Evolutionary conservation across 2,329 filamentous ascomycete genomes (phyloP).

Genomic region (Fusarium ramigenum): DNA sequence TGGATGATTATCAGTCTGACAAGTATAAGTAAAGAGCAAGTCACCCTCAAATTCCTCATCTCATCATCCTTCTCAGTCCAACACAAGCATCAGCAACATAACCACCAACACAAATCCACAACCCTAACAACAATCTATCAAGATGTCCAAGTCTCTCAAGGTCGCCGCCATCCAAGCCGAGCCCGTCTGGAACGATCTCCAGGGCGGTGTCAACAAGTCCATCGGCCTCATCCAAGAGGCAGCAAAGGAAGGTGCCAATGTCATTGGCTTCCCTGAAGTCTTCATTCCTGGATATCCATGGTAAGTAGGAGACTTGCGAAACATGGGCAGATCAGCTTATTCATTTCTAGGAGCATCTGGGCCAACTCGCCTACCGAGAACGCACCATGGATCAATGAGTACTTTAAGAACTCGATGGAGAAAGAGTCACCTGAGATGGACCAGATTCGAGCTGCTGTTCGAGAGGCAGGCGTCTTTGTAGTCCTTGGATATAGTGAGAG

Average conservation of each 20-base stretch:
- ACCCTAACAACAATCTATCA: neutral
- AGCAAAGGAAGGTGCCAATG: conserved; percentile 44
- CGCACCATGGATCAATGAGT: conserved; percentile 53
- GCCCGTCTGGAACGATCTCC: conserved; percentile 41
- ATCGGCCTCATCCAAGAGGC: conserved; percentile 47
- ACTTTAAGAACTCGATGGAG: conserved; percentile 55
- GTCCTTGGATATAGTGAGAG: conserved; percentile 55
- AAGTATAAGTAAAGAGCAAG: neutral
- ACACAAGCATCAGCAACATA: neutral
- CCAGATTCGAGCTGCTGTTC: conserved; percentile 55
- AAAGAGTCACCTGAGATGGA: conserved; percentile 54
- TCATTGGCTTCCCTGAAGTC: conserved; percentile 55
- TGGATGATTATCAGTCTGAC: rapidly evolving
- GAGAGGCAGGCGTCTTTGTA: conserved; percentile 55
- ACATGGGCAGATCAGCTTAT: conserved; percentile 11
- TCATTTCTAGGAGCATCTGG: conserved; percentile 42
- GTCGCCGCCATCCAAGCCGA: conserved; percentile 42
- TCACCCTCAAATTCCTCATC: too few relatives aligned
- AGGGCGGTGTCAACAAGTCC: conserved; percentile 50
- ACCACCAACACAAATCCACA: neutral
- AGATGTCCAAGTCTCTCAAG: conserved; percentile 30
- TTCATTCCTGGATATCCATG: conserved; percentile 59
- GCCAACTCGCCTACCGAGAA: conserved; percentile 43
- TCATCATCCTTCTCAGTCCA: neutral
- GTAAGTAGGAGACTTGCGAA: conserved; percentile 42